A percentile compares a stretch with the other conserved stretches of the same genome.
These are phyloP conservation scores for Penicillium soppii DNA, from an alignment of 495 filamentous ascomycete species.

Conservation along the genomic window DNA sequence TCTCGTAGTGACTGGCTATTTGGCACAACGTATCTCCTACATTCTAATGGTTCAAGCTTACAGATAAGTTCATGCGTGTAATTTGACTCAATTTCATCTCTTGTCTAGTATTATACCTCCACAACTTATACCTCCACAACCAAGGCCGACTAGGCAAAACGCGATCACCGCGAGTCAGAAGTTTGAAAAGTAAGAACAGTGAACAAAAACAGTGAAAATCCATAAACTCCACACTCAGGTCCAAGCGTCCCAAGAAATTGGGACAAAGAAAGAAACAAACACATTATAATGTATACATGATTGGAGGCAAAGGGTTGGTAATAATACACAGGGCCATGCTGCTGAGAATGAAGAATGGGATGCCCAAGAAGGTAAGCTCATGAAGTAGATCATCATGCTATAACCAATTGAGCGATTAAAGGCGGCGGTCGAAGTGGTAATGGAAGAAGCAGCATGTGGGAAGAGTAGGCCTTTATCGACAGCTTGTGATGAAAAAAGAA, in stretches of 20 bases:
- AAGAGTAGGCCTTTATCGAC: constrained; percentile 7
- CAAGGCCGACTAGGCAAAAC: neutral
- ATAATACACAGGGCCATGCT: constrained; percentile 14
- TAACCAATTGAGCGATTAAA: neutral
- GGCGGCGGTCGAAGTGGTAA: neutral
- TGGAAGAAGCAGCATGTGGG: neutral
- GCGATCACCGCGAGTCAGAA: neutral
- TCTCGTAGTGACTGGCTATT: too few relatives aligned
- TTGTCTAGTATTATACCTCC: neutral
- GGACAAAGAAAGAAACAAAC: neutral
- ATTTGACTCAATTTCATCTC: constrained; percentile 4
- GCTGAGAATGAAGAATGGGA: neutral
- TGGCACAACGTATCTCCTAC: neutral
- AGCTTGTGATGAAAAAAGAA: neutral
- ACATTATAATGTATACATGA: constrained; percentile 11
- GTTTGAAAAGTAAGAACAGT: neutral
- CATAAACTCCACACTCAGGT: neutral
- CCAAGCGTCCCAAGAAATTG: neutral
- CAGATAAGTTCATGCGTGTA: neutral
- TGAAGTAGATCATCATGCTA: neutral
- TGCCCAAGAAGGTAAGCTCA: neutral
- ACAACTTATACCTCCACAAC: too few relatives aligned
- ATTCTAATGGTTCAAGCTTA: too few relatives aligned
- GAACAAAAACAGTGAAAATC: neutral
- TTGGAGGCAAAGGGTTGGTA: constrained; percentile 4